phyloP scores from a whole-genome alignment of 331 rosid genomes.

The Stylosanthes scabra region DNA sequence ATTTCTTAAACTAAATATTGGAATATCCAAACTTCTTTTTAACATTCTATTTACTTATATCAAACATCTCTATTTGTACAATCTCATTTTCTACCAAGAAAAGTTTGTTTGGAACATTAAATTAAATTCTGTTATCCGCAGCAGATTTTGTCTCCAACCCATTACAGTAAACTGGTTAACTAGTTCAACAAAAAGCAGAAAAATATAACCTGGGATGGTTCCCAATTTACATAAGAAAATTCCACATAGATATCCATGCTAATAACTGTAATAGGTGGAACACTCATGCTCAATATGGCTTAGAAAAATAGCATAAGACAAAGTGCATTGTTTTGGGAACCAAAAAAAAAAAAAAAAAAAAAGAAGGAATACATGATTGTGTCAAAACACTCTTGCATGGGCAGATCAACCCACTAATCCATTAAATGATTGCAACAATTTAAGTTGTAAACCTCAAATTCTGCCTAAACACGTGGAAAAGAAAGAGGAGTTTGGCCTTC shows the following conservation, averaged over 20 bases:
- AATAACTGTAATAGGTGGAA: constrained; percentile 39
- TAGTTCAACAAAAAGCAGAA: background rate
- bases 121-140: background rate
- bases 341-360: constrained; percentile 20
- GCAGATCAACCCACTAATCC: constrained; percentile 37
- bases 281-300: constrained; percentile 38
- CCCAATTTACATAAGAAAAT: constrained; percentile 36
- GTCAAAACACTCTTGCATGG: constrained; percentile 42
- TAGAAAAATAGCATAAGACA: background rate
- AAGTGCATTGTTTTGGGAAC: constrained; percentile 45
- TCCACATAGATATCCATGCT: constrained; percentile 27
- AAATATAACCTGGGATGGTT: constrained; percentile 4
- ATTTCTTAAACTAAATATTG: too few relatives aligned
- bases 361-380: constrained; percentile 34
- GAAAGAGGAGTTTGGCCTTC: constrained; percentile 44
- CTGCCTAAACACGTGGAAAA: constrained; percentile 41
- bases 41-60: too few relatives aligned
- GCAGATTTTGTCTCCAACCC: background rate
- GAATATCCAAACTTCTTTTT: too few relatives aligned
- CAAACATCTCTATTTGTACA: too few relatives aligned
- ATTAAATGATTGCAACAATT: constrained; percentile 39
- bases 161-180: background rate
- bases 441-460: constrained; percentile 40
- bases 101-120: too few relatives aligned
- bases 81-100: too few relatives aligned